Percentiles rank a stretch among this genome's conserved stretches.
Conservation (phyloP, 2,329 filamentous ascomycete genomes). For the Penicillium brasilianum region DNA sequence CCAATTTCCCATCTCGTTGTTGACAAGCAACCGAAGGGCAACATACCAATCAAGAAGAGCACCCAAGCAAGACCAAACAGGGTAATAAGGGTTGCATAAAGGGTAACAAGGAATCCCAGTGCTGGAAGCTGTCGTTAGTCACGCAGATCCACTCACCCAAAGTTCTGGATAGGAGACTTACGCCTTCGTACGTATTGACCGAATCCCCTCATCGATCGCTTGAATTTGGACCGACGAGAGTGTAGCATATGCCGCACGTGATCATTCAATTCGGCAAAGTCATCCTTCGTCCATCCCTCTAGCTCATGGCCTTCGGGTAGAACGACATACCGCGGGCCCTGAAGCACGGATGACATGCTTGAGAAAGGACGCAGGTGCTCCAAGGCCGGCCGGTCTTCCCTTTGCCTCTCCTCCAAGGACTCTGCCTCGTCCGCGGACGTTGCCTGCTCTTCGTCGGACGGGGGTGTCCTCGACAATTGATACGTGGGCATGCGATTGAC, state of each 20-base stretch:
- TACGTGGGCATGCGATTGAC: slow-evolving; percentile 82
- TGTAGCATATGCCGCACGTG: slow-evolving; percentile 88
- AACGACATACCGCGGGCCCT: slow-evolving; percentile 76
- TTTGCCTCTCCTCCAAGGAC: slow-evolving; percentile 30
- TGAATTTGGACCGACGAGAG: slow-evolving; percentile 78
- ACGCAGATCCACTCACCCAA: not conserved
- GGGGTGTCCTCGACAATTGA: slow-evolving; percentile 63
- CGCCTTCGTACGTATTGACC: slow-evolving; percentile 75
- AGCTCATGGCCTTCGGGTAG: slow-evolving; percentile 74
- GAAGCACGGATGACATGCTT: slow-evolving; percentile 71
- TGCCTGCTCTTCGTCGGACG: slow-evolving; percentile 38
- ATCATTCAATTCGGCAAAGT: slow-evolving; percentile 79
- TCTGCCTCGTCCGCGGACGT: slow-evolving; percentile 36
- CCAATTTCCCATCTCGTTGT: no score
- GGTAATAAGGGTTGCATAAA: slow-evolving; percentile 83
- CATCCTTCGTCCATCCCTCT: slow-evolving; percentile 74
- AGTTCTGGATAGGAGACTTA: slow-evolving; percentile 44
- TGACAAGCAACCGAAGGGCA: not conserved
- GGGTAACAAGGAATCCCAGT: slow-evolving; percentile 79
- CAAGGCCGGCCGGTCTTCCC: slow-evolving; percentile 35
- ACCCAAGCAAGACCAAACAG: slow-evolving; percentile 88
- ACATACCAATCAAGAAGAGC: slow-evolving; percentile 77
- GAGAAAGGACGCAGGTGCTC: slow-evolving; percentile 44
- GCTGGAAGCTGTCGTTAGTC: slow-evolving; percentile 48
- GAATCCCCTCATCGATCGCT: slow-evolving; percentile 78